Evolutionary conservation across 495 filamentous ascomycete genomes (phyloP), one percentile per base, ranked within the genome.

Genomic region (Penicillium coffeae): DNA sequence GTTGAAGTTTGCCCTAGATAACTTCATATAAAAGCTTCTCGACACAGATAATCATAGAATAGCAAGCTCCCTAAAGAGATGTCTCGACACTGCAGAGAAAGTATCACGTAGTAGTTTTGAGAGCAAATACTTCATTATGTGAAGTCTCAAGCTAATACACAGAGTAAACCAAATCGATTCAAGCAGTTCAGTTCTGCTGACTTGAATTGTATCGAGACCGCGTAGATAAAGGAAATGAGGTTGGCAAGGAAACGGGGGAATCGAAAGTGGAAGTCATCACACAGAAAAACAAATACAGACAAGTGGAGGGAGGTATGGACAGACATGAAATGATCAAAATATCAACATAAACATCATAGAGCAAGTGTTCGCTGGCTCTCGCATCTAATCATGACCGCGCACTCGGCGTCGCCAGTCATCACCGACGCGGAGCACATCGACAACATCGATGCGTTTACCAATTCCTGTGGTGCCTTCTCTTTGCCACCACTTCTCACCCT

Each of bases 321-420:
- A 70, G 54, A 56, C 42, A 56, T 5, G 46, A 48, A 14, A 35
- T 25, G 42, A 55, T 33, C 21, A 56, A n/a, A 55, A 48, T 64
- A 63, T 63, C 54, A 56, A 66, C 54, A 62, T 56, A 38, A 51
- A 58, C 56, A 45, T 56, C 52, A 44, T 63, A 22, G 41, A 19
- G 18, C 42, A 27, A 39, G 19, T 18, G 36, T 38, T 9, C 14
- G 14, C 9, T 30, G 10, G 30, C 20, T 18, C 16, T 34, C 34
- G 20, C n/a, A n/a, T 47, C 77, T 75, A 91, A 58, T 90, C 87
- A 63, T 75, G 74, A 40, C 84, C 86, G 55, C 77, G 78, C 50
- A 92, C 81, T 46, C 90, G 75, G 54, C 86, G 78, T 46, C 73
- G 75, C 88, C 88, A 96, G 62, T 96, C 90, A 52, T 95, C 89